Percentiles rank a stretch among this genome's conserved stretches.
Conservation (phyloP, 2,329 filamentous ascomycete genomes). For the Sclerotinia subarctica region DNA sequence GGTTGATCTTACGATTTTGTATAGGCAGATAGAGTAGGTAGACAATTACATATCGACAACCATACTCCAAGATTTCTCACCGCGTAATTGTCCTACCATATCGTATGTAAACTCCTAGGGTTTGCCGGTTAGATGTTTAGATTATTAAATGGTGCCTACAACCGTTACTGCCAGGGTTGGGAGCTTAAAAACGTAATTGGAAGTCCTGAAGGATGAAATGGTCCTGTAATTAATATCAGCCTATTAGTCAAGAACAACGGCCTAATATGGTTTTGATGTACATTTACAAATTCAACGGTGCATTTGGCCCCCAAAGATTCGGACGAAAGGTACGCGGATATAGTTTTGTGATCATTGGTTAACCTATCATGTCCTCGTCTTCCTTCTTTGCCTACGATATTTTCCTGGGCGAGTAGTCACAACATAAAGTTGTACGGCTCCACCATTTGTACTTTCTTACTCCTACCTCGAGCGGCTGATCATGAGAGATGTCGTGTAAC, state of each 20-base stretch:
- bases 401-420: background rate
- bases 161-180: too few relatives aligned
- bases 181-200: too few relatives aligned
- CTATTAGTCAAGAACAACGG: too few relatives aligned
- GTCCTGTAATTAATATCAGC: too few relatives aligned
- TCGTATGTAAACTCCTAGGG: background rate
- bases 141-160: background rate
- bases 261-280: too few relatives aligned
- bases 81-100: background rate
- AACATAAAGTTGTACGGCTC: constrained; percentile 8
- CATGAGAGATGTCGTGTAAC: background rate
- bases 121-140: too few relatives aligned
- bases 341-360: background rate
- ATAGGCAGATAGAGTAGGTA: background rate
- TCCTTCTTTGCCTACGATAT: background rate
- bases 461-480: background rate
- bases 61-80: background rate
- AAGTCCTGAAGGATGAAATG: too few relatives aligned
- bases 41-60: background rate
- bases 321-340: background rate
- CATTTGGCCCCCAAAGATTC: background rate
- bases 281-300: background rate
- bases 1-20: background rate
- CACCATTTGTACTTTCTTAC: background rate
- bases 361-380: constrained; percentile 1